Evolutionary conservation across 2,329 filamentous ascomycete species (phyloP).

Genomic region (Penicillium freii): DNA sequence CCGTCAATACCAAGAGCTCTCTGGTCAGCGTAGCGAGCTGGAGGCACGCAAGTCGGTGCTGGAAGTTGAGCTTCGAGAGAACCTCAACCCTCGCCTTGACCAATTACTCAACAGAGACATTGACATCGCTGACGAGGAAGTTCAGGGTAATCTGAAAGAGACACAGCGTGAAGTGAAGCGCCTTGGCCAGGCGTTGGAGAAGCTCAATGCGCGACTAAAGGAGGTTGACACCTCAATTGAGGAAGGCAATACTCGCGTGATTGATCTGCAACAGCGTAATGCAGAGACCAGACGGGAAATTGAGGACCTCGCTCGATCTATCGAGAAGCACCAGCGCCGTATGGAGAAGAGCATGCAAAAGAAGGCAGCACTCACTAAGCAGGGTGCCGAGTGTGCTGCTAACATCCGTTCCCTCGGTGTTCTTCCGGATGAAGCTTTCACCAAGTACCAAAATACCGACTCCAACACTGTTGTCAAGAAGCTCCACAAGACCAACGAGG

Average conservation of each 20-base stretch:
- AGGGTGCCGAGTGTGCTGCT: constrained; percentile 76
- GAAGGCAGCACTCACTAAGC: constrained; percentile 73
- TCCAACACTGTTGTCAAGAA: constrained; percentile 70
- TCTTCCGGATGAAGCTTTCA: constrained; percentile 88
- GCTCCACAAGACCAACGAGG: constrained; percentile 87
- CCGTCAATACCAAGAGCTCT: constrained; percentile 72
- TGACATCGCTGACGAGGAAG: constrained; percentile 60
- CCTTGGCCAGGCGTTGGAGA: constrained; percentile 64
- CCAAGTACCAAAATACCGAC: constrained; percentile 81
- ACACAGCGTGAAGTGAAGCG: constrained; percentile 79
- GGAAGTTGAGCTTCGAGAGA: constrained; percentile 85
- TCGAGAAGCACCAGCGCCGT: constrained; percentile 81
- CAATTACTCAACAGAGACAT: constrained; percentile 76
- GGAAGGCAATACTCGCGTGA: constrained; percentile 52
- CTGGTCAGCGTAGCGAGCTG: constrained; percentile 69
- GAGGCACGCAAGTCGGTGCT: constrained; percentile 79
- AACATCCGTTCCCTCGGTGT: constrained; percentile 93
- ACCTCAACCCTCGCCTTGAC: constrained; percentile 81
- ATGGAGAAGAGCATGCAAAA: constrained; percentile 92
- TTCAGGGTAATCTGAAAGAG: constrained; percentile 68
- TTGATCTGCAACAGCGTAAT: constrained; percentile 58
- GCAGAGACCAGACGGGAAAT: constrained; percentile 67
- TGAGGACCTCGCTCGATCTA: constrained; percentile 71
- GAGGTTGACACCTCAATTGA: constrained; percentile 76
- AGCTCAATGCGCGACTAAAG: constrained; percentile 65